Conservation (phyloP, 176 grass and related monocot genomes). For the Thinopyrum elongatum region DNA sequence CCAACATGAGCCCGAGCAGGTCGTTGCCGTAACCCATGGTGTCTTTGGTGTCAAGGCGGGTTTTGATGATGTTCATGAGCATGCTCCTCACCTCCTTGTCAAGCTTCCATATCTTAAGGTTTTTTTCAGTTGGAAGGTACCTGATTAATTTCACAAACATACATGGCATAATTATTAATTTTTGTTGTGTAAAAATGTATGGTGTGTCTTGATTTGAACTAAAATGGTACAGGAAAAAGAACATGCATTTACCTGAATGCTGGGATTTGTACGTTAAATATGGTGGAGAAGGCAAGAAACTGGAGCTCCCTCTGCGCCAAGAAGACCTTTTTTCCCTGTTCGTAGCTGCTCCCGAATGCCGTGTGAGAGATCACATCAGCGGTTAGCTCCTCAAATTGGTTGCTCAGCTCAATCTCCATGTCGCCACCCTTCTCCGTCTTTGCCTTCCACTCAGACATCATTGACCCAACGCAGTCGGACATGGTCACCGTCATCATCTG, state of each 20-base stretch:
- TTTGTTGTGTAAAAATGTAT: neutral
- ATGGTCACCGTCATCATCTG: too few relatives aligned
- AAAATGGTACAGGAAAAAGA: neutral
- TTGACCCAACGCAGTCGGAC: too few relatives aligned
- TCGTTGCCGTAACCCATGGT: conserved; percentile 19
- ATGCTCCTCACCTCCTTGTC: conserved; percentile 26
- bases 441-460: too few relatives aligned
- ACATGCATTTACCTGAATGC: neutral
- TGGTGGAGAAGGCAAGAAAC: conserved; percentile 31
- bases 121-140: conserved; percentile 26
- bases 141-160: neutral
- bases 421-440: neutral
- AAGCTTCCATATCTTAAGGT: conserved; percentile 8
- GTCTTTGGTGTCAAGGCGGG: neutral
- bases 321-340: conserved; percentile 45
- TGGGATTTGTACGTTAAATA: conserved; percentile 15
- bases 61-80: conserved; percentile 27
- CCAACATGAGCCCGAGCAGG: conserved; percentile 38
- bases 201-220: neutral
- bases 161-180: neutral
- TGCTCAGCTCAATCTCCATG: conserved; percentile 40
- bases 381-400: conserved; percentile 50
- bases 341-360: conserved; percentile 63
- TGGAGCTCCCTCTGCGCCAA: conserved; percentile 44
- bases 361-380: conserved; percentile 62